Conservation (phyloP, 345 rosid genomes). For the Pseudoturritis turrita region DNA sequence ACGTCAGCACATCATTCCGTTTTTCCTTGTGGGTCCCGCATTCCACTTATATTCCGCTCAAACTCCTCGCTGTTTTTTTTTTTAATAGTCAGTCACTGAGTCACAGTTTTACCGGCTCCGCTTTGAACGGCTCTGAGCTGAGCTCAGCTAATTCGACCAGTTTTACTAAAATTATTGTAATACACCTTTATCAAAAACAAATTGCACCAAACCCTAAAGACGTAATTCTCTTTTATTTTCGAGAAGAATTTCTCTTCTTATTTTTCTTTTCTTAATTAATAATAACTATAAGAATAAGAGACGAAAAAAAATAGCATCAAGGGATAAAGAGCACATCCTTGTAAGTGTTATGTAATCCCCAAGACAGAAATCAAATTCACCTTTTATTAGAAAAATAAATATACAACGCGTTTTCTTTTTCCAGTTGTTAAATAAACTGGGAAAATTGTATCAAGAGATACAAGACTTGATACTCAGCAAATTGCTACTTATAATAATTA, state of each 20-base stretch:
- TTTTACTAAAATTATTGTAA: neutral
- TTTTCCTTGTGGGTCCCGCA: conserved; percentile 40
- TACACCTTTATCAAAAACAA: neutral
- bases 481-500: neutral
- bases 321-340: neutral
- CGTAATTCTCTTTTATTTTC: neutral
- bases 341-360: neutral
- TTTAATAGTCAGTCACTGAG: neutral
- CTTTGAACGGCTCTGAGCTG: conserved; percentile 5
- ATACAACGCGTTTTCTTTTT: neutral
- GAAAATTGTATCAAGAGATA: neutral
- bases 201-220: neutral
- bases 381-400: neutral
- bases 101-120: neutral
- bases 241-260: neutral
- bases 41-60: conserved; percentile 30
- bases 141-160: neutral
- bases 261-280: neutral
- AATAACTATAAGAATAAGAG: neutral
- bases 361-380: neutral
- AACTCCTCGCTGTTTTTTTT: conserved; percentile 13
- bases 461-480: neutral
- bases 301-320: neutral
- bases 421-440: neutral
- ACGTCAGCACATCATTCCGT: conserved; percentile 49